Percentiles rank a stretch among this genome's conserved stretches.
phyloP scores from a whole-genome alignment of 2,329 filamentous ascomycete genomes.

The Cryoendolithus antarcticus region DNA sequence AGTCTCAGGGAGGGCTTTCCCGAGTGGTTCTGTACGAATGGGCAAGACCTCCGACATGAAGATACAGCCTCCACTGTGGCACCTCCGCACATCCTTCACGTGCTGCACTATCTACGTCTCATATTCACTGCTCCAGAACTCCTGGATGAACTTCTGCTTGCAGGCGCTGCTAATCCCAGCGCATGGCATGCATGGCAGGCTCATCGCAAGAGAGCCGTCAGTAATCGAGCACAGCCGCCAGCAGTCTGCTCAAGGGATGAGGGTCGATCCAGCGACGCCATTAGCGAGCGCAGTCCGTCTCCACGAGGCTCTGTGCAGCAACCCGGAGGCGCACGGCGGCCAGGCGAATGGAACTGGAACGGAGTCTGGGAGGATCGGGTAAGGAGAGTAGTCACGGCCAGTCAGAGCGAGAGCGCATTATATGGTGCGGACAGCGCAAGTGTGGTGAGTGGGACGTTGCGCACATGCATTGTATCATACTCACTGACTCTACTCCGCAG shows the following conservation, averaged over 20 bases:
- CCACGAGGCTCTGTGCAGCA: slow-evolving; percentile 19
- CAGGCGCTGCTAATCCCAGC: slow-evolving; percentile 76
- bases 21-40: slow-evolving; percentile 53
- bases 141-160: slow-evolving; percentile 65
- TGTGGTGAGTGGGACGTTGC: slow-evolving; percentile 42
- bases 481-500: too few species aligned
- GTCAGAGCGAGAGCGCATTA: slow-evolving; percentile 65
- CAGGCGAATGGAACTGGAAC: slow-evolving; percentile 94
- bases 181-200: slow-evolving; percentile 91
- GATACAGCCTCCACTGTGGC: not conserved
- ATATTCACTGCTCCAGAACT: slow-evolving; percentile 68
- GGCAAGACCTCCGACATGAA: too few species aligned
- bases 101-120: slow-evolving; percentile 70
- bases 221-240: slow-evolving; percentile 1
- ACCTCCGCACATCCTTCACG: slow-evolving; percentile 32
- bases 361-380: slow-evolving; percentile 92
- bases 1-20: slow-evolving; percentile 85
- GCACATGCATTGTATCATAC: too few species aligned
- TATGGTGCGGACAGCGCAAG: slow-evolving; percentile 62
- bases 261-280: slow-evolving; percentile 4
- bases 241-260: not conserved
- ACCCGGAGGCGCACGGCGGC: slow-evolving; percentile 42
- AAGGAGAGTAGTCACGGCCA: slow-evolving; percentile 62
- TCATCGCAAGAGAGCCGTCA: slow-evolving; percentile 39
- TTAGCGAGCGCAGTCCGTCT: slow-evolving; percentile 11